A percentile compares a stretch with the other conserved stretches of the same genome.
Evolutionary conservation across 129 eudicot species (phyloP).

Genomic region (Flaveria robusta): DNA sequence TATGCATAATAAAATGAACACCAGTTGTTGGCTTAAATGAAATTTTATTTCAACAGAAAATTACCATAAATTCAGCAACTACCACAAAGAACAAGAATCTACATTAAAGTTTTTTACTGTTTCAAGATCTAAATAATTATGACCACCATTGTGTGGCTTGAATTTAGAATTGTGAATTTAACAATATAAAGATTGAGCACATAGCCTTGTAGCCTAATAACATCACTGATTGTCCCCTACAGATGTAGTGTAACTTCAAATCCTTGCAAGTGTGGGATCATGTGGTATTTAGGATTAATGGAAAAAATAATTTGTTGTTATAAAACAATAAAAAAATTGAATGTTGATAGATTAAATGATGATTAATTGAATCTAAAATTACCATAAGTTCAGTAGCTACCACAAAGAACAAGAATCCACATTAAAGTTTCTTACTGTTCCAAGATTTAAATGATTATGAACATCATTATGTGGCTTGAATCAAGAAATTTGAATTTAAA

Average conservation of each 20-base stretch:
- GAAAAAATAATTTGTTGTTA: too few species aligned
- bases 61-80: constrained; percentile 12
- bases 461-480: constrained; percentile 7
- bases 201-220: too few species aligned
- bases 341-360: constrained; percentile 14
- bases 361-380: not conserved
- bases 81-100: constrained; percentile 11
- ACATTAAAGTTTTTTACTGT: constrained; percentile 12
- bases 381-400: constrained; percentile 11
- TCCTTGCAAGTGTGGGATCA: too few species aligned
- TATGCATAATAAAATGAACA: not conserved
- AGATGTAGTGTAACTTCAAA: too few species aligned
- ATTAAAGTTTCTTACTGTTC: constrained; percentile 20
- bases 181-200: constrained; percentile 8
- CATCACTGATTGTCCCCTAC: too few species aligned
- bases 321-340: constrained; percentile 3
- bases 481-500: not conserved
- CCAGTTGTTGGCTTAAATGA: constrained; percentile 1
- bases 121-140: constrained; percentile 18
- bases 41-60: not conserved
- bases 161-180: not conserved
- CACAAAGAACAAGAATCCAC: constrained; percentile 6
- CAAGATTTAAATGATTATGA: constrained; percentile 15
- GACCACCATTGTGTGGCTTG: constrained; percentile 10
- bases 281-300: too few species aligned